A percentile compares a stretch with the other conserved stretches of the same genome.
These are phyloP conservation scores for Ogataea nitratoaversa DNA, from an alignment of 805 yeast species.

Conservation along the genomic window DNA sequence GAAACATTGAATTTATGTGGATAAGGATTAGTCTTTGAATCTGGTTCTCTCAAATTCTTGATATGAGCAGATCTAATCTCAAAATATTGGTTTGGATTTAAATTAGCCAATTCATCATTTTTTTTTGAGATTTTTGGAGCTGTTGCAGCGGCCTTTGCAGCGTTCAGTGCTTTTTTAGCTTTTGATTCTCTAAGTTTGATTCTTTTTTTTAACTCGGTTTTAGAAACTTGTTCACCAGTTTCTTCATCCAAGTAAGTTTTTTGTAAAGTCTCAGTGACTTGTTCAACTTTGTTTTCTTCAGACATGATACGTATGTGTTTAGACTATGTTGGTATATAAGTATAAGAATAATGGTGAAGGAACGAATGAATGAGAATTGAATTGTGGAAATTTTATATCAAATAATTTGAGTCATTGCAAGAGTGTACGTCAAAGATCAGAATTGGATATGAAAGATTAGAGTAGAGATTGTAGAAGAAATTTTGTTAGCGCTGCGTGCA, in stretches of 20 bases:
- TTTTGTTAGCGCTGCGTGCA: too few relatives aligned
- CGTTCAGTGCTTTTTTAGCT: constrained; percentile 90
- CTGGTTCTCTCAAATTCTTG: constrained; percentile 65
- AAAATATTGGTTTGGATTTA: constrained; percentile 91
- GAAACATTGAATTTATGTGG: constrained; percentile 90
- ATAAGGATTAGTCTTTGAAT: constrained; percentile 72
- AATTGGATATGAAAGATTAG: too few relatives aligned
- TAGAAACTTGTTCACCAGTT: constrained; percentile 96
- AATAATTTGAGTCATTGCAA: too few relatives aligned
- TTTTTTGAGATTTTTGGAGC: constrained; percentile 53
- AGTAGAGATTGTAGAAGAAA: too few relatives aligned
- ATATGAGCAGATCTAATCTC: constrained; percentile 91
- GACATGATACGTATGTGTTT: constrained; percentile 19
- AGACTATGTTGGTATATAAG: neutral
- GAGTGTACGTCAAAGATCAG: too few relatives aligned
- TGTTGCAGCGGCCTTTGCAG: constrained; percentile 55
- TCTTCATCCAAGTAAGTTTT: constrained; percentile 86
- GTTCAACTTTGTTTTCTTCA: constrained; percentile 41
- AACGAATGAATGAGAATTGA: too few relatives aligned
- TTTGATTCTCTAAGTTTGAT: constrained; percentile 83
- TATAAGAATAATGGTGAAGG: neutral
- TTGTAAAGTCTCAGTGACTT: constrained; percentile 59
- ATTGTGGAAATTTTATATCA: too few relatives aligned
- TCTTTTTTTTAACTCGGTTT: constrained; percentile 93
- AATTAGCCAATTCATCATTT: constrained; percentile 75